These are phyloP conservation scores for Teunomyces funiuensis DNA, from an alignment of 805 yeast species.

Conservation along the genomic window DNA sequence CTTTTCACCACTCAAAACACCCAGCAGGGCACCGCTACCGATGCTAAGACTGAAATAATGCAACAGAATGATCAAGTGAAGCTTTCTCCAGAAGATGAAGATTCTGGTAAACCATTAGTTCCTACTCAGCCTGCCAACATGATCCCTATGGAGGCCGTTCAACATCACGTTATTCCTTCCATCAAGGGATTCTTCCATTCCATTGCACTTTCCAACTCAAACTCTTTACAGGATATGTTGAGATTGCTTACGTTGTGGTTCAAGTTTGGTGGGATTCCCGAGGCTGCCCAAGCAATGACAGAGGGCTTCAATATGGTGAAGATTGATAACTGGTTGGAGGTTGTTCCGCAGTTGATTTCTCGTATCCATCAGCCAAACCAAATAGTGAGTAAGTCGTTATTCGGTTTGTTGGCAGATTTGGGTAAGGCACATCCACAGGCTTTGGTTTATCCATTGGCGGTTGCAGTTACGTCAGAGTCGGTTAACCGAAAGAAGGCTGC, in stretches of 20 bases:
- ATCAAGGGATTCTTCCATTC: constrained; percentile 95
- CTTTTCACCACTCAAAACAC: constrained; percentile 40
- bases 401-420: constrained; percentile 77
- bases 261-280: constrained; percentile 90
- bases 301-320: constrained; percentile 89
- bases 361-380: constrained; percentile 95
- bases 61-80: constrained; percentile 29
- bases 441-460: constrained; percentile 89
- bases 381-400: constrained; percentile 73
- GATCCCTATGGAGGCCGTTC: constrained; percentile 57
- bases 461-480: constrained; percentile 92
- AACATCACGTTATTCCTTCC: constrained; percentile 92
- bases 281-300: constrained; percentile 84
- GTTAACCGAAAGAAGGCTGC: constrained; percentile 91
- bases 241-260: constrained; percentile 93
- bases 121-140: constrained; percentile 16
- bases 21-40: constrained; percentile 20
- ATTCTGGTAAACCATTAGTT: constrained; percentile 4
- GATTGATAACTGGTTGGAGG: constrained; percentile 93
- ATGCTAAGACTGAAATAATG: constrained; percentile 20
- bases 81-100: constrained; percentile 11
- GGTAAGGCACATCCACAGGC: constrained; percentile 98
- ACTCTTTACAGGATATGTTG: constrained; percentile 89
- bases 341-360: constrained; percentile 91
- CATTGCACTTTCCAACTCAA: constrained; percentile 79